phyloP scores from a whole-genome alignment of 495 filamentous ascomycete species.

The Niebla homalea region DNA sequence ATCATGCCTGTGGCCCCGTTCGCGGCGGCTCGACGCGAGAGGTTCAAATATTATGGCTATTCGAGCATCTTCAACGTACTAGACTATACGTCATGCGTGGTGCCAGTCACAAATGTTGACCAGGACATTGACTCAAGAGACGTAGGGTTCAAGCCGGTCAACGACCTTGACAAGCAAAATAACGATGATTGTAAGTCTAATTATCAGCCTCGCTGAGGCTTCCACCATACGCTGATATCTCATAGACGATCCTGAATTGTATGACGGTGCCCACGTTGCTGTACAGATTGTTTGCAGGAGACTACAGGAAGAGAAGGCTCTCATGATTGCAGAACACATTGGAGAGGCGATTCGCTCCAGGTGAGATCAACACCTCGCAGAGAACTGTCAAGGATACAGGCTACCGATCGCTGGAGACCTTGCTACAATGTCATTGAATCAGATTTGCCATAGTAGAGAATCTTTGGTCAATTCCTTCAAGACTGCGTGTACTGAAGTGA shows the following conservation, averaged over 20 bases:
- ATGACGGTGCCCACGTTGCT: conserved; percentile 41
- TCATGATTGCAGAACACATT: conserved; percentile 26
- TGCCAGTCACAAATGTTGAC: conserved; percentile 45
- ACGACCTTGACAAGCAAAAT: conserved; percentile 30
- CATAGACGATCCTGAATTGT: conserved; percentile 38
- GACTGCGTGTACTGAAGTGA: too few species aligned
- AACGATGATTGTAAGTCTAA: conserved; percentile 40
- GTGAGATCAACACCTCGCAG: too few species aligned
- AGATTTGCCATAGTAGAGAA: too few species aligned
- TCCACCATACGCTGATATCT: background rate
- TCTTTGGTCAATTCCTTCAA: too few species aligned
- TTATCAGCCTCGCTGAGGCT: background rate
- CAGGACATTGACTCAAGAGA: conserved; percentile 37
- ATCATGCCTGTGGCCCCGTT: conserved; percentile 33
- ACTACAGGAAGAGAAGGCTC: conserved; percentile 41
- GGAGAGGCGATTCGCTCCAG: conserved; percentile 1
- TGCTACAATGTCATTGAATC: too few species aligned
- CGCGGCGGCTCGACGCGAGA: conserved; percentile 34
- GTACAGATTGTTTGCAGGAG: conserved; percentile 39
- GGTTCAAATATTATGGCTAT: conserved; percentile 40
- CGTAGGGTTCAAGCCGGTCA: conserved; percentile 23
- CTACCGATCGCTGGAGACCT: too few species aligned
- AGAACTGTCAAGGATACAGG: too few species aligned
- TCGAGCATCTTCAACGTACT: conserved; percentile 39
- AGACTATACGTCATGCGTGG: conserved; percentile 43